These are phyloP conservation scores for Trichoderma aggressivum DNA, from an alignment of 2,329 filamentous ascomycete genomes.

Conservation along the genomic window DNA sequence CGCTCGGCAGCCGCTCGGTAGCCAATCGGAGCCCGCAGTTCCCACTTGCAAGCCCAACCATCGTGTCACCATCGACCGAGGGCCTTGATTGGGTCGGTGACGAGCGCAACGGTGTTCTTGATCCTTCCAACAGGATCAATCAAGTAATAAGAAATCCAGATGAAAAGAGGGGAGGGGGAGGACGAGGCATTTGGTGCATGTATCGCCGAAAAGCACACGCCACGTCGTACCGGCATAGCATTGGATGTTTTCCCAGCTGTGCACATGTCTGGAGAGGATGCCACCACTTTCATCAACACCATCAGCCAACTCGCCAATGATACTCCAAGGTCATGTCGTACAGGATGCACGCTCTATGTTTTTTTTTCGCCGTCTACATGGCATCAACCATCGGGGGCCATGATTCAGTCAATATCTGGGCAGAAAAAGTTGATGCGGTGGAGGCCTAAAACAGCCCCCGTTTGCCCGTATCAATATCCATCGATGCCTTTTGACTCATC, in stretches of 20 bases:
- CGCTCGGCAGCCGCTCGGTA: background rate
- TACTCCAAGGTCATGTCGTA: background rate
- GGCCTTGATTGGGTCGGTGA: background rate
- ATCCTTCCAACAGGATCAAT: background rate
- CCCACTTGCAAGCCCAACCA: background rate
- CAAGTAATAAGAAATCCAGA: background rate
- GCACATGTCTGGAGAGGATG: background rate
- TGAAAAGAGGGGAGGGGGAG: background rate
- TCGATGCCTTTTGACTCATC: background rate
- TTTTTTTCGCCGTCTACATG: background rate
- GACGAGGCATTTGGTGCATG: background rate
- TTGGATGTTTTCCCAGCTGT: background rate
- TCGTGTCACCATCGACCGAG: background rate
- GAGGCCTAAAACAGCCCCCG: background rate
- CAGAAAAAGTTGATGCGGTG: background rate
- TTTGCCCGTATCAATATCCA: background rate
- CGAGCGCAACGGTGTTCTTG: background rate
- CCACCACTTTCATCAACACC: background rate
- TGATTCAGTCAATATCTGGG: background rate
- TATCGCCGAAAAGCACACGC: background rate
- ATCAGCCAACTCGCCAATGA: background rate
- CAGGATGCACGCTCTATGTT: conserved; percentile 13
- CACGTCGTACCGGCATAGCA: background rate
- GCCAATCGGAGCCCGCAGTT: background rate
- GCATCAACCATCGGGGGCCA: background rate